Percentiles rank a stretch among this genome's conserved stretches.
Evolutionary conservation across 164 flowering plant genomes (phyloP).

Genomic region (Liriodendron chinense): DNA sequence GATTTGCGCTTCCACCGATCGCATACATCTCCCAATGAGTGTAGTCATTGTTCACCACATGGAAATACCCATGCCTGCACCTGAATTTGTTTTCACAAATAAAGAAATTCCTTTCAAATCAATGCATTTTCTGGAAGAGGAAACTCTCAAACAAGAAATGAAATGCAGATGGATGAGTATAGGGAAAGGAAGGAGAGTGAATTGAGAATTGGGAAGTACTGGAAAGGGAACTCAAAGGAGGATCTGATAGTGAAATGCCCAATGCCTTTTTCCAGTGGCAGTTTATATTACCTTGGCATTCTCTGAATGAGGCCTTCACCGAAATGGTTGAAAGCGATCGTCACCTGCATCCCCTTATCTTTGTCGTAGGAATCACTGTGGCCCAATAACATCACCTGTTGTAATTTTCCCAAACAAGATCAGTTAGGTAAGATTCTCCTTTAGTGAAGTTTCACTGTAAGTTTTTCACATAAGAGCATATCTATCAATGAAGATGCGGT

Average conservation of each 20-base stretch:
- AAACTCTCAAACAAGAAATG: background rate
- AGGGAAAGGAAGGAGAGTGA: too few relatives aligned
- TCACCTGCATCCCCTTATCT: constrained; percentile 95
- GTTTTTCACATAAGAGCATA: background rate
- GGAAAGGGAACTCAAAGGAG: background rate
- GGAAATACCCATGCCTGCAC: constrained; percentile 90
- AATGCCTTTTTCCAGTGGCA: background rate
- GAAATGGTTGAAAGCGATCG: constrained; percentile 94
- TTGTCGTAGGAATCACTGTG: constrained; percentile 78
- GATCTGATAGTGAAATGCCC: background rate
- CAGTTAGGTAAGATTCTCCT: background rate
- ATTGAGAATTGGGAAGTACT: background rate
- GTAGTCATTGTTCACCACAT: constrained; percentile 95
- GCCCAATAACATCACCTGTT: constrained; percentile 91
- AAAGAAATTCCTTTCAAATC: background rate
- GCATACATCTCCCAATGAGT: constrained; percentile 98
- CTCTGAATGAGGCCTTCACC: constrained; percentile 96
- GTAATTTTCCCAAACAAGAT: background rate
- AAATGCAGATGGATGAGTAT: background rate
- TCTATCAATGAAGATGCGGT: background rate
- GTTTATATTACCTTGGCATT: constrained; percentile 78
- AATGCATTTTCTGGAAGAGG: background rate
- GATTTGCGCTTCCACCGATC: constrained; percentile 85
- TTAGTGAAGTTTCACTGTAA: background rate
- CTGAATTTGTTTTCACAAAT: constrained; percentile 25